A percentile compares a stretch with the other conserved stretches of the same genome.
phyloP scores from a whole-genome alignment of 495 filamentous ascomycete species.

The Podospora pseudopauciseta region DNA sequence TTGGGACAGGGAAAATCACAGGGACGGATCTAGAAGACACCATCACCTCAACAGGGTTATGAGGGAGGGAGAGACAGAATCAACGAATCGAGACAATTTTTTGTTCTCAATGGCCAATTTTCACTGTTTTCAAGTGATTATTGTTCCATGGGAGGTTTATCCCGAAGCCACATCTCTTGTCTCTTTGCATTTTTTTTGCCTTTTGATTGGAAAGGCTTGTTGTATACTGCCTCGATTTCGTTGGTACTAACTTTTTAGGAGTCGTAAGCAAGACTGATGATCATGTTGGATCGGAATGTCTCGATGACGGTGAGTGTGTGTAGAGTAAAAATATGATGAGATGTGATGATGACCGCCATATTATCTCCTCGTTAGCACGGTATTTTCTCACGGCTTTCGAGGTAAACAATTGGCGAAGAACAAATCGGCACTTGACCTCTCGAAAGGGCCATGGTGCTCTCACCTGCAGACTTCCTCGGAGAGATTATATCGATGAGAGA shows the following conservation, averaged over 20 bases:
- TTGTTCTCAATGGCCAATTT: conserved; percentile 60
- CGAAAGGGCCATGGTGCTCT: conserved; percentile 42
- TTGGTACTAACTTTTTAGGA: background rate
- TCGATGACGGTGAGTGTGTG: background rate
- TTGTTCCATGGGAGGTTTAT: conserved; percentile 62
- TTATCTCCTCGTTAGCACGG: conserved; percentile 69
- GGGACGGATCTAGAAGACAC: conserved; percentile 15
- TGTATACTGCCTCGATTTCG: background rate
- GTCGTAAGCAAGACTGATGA: background rate
- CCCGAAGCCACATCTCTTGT: conserved; percentile 45
- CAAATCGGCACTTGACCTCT: conserved; percentile 43
- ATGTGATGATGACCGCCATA: conserved; percentile 25
- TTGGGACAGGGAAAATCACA: background rate
- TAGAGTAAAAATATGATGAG: too few species aligned
- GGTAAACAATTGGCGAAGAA: conserved; percentile 78
- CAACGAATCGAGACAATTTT: conserved; percentile 40
- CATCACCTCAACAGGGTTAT: background rate
- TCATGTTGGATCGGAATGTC: background rate
- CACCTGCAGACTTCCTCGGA: conserved; percentile 67
- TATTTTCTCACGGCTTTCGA: conserved; percentile 58
- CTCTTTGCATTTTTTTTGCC: conserved; percentile 14
- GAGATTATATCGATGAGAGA: conserved; percentile 47
- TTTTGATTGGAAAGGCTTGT: background rate
- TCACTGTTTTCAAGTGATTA: conserved; percentile 50
- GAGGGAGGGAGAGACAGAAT: conserved; percentile 24